Base-by-base conservation (phyloP, 2,329 filamentous ascomycete species). In the Colletotrichum euphorbiae region DNA sequence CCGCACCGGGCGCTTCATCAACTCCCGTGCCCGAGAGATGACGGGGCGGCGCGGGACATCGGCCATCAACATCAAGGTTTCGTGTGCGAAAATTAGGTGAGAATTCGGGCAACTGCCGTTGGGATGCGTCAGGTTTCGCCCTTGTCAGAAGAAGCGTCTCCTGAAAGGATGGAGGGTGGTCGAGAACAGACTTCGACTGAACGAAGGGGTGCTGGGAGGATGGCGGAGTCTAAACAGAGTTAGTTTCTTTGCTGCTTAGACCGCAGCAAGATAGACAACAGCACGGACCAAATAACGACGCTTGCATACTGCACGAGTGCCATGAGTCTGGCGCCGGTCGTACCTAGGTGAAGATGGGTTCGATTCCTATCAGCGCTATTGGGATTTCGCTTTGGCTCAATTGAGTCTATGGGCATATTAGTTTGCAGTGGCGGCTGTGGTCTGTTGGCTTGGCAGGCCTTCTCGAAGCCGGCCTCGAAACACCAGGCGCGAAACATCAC, bases 401-500 rank as follows among this genome's bases (percentile, higher is more conserved):
- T n/a, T n/a, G n/a, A n/a, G n/a, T n/a, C n/a, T n/a, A n/a, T n/a
- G n/a, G n/a, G n/a, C n/a, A n/a, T n/a, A n/a, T n/a, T n/a, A n/a
- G n/a, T n/a, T n/a, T n/a, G n/a, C n/a, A n/a, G 33, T 28, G 15
- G 21, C 5, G 7, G 6, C 15, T 9, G n/a, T 5, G 28, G 28
- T 28, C 28, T 28, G 38, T 21, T 13, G 36, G 43, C 15, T 59
- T 36, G 54, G 46, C 54, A 52, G 43, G 33, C 48, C 40, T 65
- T 69, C 66, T 69, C 61, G 66, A 69, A 66, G 66, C 13, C 45
- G 45, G 33, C 28, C 28, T 45, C 66, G 61, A 69, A 69, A 69
- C 66, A 60, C 40, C 40, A 43, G 38, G 66, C 12, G 40, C 66
- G 61, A 65, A 65, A 66, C 66, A 66, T 60, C 66, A 59, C 61